Evolutionary conservation across 73 alveolate genomes (phyloP).

Genomic region (Blepharisma japonicum): DNA sequence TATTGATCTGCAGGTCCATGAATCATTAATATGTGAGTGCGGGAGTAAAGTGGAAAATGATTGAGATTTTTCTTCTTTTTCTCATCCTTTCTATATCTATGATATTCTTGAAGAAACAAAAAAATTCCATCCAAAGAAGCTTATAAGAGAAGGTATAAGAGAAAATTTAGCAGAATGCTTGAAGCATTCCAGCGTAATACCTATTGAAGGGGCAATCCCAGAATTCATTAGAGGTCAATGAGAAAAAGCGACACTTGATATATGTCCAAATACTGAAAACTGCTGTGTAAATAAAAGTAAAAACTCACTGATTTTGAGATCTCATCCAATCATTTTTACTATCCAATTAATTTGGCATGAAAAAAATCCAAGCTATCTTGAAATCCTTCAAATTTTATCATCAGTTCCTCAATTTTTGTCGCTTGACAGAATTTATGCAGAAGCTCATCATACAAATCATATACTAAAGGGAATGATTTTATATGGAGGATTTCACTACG

Average conservation of each 20-base stretch:
- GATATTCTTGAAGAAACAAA: background rate
- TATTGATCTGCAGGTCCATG: background rate
- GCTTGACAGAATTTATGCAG: background rate
- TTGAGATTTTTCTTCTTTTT: background rate
- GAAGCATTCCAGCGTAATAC: background rate
- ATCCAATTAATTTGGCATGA: background rate
- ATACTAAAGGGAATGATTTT: background rate
- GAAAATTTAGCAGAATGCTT: background rate
- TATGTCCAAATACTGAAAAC: slow-evolving; percentile 6
- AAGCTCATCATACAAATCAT: background rate
- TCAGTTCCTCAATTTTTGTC: background rate
- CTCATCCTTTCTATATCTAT: slow-evolving; percentile 15
- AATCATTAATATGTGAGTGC: slow-evolving; percentile 21
- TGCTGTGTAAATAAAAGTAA: background rate
- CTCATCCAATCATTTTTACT: background rate
- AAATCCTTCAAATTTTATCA: background rate
- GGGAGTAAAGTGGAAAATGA: background rate
- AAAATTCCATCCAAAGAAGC: background rate
- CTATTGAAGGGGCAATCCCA: background rate
- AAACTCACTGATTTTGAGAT: background rate
- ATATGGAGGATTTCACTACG: slow-evolving; percentile 17
- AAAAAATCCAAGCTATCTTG: background rate
- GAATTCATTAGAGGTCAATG: background rate
- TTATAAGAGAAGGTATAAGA: background rate
- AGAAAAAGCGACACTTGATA: background rate